Conservation (phyloP, 1,139 yeast species). For the Saccharomyces hybrid region DNA sequence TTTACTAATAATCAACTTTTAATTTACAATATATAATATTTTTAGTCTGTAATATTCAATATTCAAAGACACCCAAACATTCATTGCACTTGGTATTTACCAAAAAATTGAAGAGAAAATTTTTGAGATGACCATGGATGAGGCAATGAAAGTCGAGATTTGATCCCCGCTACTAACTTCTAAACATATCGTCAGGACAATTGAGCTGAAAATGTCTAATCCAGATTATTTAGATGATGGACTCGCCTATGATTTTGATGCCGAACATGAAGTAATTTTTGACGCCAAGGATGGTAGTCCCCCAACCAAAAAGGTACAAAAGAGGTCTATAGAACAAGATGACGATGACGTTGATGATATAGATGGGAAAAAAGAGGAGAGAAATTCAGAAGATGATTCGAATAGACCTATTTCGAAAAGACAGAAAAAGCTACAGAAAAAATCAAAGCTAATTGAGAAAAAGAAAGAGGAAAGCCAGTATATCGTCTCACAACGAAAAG, state of each 20-base stretch:
- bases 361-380: slow-evolving; percentile 3
- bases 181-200: background rate
- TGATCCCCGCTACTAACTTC: background rate
- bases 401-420: slow-evolving; percentile 22
- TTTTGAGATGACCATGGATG: background rate
- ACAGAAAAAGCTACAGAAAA: slow-evolving; percentile 25
- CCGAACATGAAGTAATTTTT: slow-evolving; percentile 10
- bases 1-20: slow-evolving; percentile 13
- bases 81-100: background rate
- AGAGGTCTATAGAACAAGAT: slow-evolving; percentile 6
- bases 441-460: slow-evolving; percentile 26
- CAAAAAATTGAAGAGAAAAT: background rate
- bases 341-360: slow-evolving; percentile 6
- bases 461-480: slow-evolving; percentile 27
- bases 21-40: background rate
- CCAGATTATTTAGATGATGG: slow-evolving; percentile 32
- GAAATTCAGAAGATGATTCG: background rate
- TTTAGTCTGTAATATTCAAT: background rate
- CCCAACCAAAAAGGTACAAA: background rate
- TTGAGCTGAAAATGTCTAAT: slow-evolving; percentile 17
- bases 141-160: background rate
- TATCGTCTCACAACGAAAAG: slow-evolving; percentile 24
- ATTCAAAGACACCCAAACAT: background rate
- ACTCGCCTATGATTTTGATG: slow-evolving; percentile 20
- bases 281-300: slow-evolving; percentile 5